Percentiles rank a stretch among this genome's conserved stretches.
Evolutionary conservation across 176 grass and related monocot genomes (phyloP).

Genomic region (Carex cristatella): DNA sequence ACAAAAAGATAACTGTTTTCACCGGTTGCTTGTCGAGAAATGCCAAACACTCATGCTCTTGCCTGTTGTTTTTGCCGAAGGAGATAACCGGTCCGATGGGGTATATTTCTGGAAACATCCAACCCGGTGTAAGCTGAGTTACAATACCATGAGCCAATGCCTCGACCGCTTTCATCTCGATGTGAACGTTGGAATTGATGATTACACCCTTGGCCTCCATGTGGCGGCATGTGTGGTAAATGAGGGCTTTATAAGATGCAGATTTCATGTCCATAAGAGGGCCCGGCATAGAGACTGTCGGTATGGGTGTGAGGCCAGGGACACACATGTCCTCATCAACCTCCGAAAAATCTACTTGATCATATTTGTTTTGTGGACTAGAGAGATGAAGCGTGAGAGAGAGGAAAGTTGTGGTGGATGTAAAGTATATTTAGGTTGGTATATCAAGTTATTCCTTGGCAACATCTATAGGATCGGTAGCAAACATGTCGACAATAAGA

Average conservation of each 20-base stretch:
- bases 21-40: neutral
- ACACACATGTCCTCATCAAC: constrained; percentile 19
- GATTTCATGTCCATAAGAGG: constrained; percentile 2
- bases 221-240: constrained; percentile 24
- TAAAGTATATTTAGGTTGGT: constrained; percentile 35
- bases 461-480: constrained; percentile 17
- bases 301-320: constrained; percentile 28
- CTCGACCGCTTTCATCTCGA: constrained; percentile 7
- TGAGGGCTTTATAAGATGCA: constrained; percentile 9
- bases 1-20: constrained; percentile 8
- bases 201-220: constrained; percentile 33
- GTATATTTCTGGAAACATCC: neutral
- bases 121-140: neutral
- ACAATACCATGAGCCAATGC: constrained; percentile 10
- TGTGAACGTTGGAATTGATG: constrained; percentile 27
- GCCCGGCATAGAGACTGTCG: constrained; percentile 1
- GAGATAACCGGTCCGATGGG: constrained; percentile 4
- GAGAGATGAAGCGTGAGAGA: constrained; percentile 29
- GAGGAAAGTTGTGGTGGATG: constrained; percentile 27
- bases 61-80: neutral
- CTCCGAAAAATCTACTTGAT: constrained; percentile 17
- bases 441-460: constrained; percentile 21
- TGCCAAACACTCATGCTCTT: constrained; percentile 11
- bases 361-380: neutral
- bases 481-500: constrained; percentile 33